Evolutionary conservation across 768 basidiomycete species (phyloP), one percentile per base, ranked within the genome.

Genomic region (Psilocybe sp.): DNA sequence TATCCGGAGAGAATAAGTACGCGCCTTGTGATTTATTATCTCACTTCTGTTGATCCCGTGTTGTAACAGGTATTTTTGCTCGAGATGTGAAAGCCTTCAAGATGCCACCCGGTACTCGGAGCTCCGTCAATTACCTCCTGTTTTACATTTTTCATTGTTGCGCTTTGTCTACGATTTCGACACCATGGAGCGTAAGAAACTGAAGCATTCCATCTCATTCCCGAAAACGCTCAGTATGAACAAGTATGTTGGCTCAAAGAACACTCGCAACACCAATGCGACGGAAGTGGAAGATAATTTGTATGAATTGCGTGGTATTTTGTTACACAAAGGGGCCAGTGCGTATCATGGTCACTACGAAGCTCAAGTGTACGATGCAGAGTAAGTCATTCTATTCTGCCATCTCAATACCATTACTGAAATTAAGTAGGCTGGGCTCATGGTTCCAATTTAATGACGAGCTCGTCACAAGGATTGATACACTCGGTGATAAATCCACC

Each of bases 391-490:
- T 38, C 15, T 54, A 40, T 31, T 16, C 13, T 4, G 19, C 35
- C 10, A 41, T 33, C 42, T 20, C 12, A 10, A 42, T 3, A 15
- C n/a, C 43, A 31, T 49, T 50, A 60, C 38, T 61, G 39, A 15
- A 32, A 39, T 44, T 36, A 44, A 23, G 42, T 48, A 92, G 89
- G 44, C 76, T 75, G 42, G 66, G 76, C 36, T 75, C 84, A 14
- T 98, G 96, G 95, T 95, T 85, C 62, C 84, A 87, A 52, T 98
- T 92, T 68, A 94, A 96, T 58, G 96, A 98, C 61, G 96, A 98
- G 63, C 67, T 69, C 4, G 91, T 96, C 4, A 84, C 83, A 0
- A 79, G 75, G 57, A 81, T 86, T 48, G 71, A 79, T 43, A 68
- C 73, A 20, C 70, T 85, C 3, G 78, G 78, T 23, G 76, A 80